Evolutionary conservation across 2,329 filamentous ascomycete genomes (phyloP).

Genomic region (Raffaelea albimanens): DNA sequence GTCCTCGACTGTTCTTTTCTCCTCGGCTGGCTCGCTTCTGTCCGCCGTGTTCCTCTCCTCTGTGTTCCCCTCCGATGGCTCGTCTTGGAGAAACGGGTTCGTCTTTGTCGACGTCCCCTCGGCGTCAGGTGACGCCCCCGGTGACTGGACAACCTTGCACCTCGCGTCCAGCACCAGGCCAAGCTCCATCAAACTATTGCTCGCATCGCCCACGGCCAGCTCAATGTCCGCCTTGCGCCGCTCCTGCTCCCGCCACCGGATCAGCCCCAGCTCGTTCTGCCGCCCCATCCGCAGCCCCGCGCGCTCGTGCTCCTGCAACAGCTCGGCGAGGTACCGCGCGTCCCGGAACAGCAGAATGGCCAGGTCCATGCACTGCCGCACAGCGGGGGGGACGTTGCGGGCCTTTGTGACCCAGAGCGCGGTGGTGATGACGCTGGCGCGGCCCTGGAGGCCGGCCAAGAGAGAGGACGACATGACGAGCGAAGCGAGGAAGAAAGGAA

Average conservation of each 20-base stretch:
- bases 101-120: neutral
- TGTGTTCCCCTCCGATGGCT: too few species aligned
- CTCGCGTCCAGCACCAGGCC: neutral
- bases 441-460: neutral
- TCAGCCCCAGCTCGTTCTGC: neutral
- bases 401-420: neutral
- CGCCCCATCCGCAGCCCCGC: neutral
- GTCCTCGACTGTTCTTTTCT: too few species aligned
- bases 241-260: neutral
- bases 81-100: neutral
- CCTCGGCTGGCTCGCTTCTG: too few species aligned
- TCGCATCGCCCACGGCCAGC: neutral
- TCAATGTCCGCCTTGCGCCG: neutral
- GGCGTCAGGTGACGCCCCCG: neutral
- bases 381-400: neutral
- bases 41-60: too few species aligned
- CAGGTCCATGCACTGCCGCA: neutral
- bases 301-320: conserved; percentile 1
- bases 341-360: neutral
- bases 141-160: neutral
- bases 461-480: neutral
- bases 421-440: neutral
- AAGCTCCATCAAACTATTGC: neutral
- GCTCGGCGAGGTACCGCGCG: neutral
- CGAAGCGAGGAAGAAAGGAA: too few species aligned